Evolutionary conservation across 192 early-diverging fungal genomes (phyloP), one percentile per base, ranked within the genome.

Genomic region (Coemansia furcata): DNA sequence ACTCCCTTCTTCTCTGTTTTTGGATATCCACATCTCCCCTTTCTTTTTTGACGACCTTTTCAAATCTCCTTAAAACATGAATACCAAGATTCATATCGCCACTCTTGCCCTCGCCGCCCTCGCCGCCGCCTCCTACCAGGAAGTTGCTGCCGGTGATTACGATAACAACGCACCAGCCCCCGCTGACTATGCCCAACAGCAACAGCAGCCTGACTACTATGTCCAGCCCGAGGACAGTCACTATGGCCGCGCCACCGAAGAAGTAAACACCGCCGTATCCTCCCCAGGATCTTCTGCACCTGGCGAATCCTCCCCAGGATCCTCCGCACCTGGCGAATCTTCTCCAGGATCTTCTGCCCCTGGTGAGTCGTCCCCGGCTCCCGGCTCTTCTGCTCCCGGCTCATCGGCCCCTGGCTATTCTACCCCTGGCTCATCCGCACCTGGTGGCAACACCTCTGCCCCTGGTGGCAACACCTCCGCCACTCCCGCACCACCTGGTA

Each of bases 21-120:
- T 3, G 46, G 21, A 65, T 63, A 63, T 65, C 43, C 47, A 43
- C 52, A 17, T 49, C 54, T 36, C 26, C 23, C 23, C 23, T 26
- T 15, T 8, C 30, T 37, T 14, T 59, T 33, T 32, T 12, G 15
- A 5, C 32, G 37, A 37, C n/a, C 52, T 7, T 23, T 26, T 33
- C 10, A 23, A 47, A 9, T 32, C 33, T 5, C 36, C 14, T 40
- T 36, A 3, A 17, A 55, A 47, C 36, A 81, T 81, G 78, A 72
- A 73, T 37, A 69, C 70, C 78, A 81, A 81, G 73, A 76, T 81
- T 35, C 73, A 76, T 70, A 76, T 81, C 61, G 70, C 78, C 35
- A 81, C 78, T 26, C 61, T 81, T 67, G 73, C 78, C 14, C 60
- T 81, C 7, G 78, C 78, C 17, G 66, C 73, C 3, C 39, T 81